Evolutionary conservation across 75 land plant genomes (phyloP), one percentile per base, ranked within the genome.

Genomic region (Gnetum montanum): DNA sequence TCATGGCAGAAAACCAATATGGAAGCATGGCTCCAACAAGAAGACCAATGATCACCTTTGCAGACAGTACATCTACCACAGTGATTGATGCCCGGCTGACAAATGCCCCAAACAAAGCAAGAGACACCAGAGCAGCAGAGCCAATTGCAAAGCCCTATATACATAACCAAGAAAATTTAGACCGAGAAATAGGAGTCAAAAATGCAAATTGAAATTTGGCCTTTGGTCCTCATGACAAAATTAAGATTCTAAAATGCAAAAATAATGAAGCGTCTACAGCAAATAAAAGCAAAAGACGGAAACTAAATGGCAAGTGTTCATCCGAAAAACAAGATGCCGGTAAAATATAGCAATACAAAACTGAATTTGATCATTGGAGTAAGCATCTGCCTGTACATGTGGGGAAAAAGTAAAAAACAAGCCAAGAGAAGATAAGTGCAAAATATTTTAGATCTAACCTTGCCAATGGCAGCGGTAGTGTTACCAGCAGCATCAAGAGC

Each of bases 401-500:
- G 41, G 15, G 41, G 10, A 40, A 40, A 40, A 10, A 10, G 41
- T 40, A 10, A 15, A 0, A 1, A 10, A n/a, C n/a, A n/a, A n/a
- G n/a, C n/a, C n/a, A n/a, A n/a, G n/a, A n/a, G n/a, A n/a, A n/a
- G n/a, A n/a, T n/a, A n/a, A n/a, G n/a, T n/a, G n/a, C n/a, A n/a
- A 15, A 37, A 37, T 37, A 37, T 3, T 10, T 15, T 22, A 1
- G 5, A 11, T 33, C 3, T 22, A 67, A 84, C 93, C 92, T 89
- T 89, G 56, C 95, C 95, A 61, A 89, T 89, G 48, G 95, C 95
- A 54, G 95, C 92, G 20, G 95, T 89, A 40, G 95, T 89, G 69
- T 89, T 89, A 20, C 92, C 92, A 45, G 95, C 95, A 55, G 92
- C 86, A 82, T 89, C 95, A 46, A 89, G 81, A 26, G 95, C 95